Evolutionary conservation across 345 rosid genomes (phyloP), one percentile per base, ranked within the genome.

Genomic region (Citrus sp.): DNA sequence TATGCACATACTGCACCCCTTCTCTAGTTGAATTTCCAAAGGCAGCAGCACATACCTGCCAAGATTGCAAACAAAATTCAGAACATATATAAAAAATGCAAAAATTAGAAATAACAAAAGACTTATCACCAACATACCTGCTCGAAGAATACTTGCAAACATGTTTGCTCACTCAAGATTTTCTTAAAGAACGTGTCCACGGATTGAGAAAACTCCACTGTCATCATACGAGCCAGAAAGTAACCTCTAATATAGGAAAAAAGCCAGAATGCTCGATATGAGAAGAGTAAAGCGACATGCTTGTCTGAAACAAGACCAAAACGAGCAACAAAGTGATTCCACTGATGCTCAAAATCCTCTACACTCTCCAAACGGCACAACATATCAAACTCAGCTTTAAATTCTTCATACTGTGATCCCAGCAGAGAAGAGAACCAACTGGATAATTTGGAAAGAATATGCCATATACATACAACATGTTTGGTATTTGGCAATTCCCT

Each of bases 371-470:
- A 80, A 56, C 85, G 92, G 71, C 86, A 90, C 80, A 93, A 79
- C 54, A 87, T 77, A 73, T 93, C 92, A 78, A 95, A 90, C 79
- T 88, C 91, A 37, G 87, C 85, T 84, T 85, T 93, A 78, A 95
- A 93, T 24, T 92, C 97, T 73, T 85, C 89, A 81, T 85, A 90
- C 76, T 87, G 99, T 42, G 88, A 78, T 54, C 96, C 99, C 80
- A 95, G 93, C 6, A 77, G 73, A 69, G 69, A 80, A 65, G 93
- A 87, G 78, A 93, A 95, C 99, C 99, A 95, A 86, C 98, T 92
- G 7, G 92, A 85, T 82, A 95, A 82, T 86, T 90, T 95, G 78
- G 97, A 91, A 32, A 87, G 80, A 60, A 95, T 73, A 75, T 90
- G 91, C 90, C 92, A 89, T 84, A 86, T 88, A 70, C 87, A 88